Conservation (phyloP, 1,139 yeast genomes). For the Pichia sp. region DNA sequence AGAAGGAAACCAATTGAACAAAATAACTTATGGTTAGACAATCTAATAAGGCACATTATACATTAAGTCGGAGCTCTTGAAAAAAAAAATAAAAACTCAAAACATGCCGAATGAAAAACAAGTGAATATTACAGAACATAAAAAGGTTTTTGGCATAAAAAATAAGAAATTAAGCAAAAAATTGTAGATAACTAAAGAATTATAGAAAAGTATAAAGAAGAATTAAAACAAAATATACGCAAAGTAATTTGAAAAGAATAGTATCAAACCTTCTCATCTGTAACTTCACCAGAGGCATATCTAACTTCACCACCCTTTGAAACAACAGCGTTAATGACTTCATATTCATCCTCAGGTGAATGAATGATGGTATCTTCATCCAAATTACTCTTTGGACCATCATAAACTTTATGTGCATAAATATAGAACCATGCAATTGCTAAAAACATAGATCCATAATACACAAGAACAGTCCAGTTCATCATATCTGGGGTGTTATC, state of each 20-base stretch:
- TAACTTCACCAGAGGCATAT: constrained; percentile 6
- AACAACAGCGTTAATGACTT: constrained; percentile 17
- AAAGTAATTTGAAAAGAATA: background rate
- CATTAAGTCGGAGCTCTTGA: no score
- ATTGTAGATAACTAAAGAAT: background rate
- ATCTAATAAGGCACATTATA: no score
- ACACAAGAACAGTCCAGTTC: constrained; percentile 71
- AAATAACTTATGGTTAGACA: no score
- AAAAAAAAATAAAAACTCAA: no score
- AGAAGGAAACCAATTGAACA: no score
- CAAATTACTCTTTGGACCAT: constrained; percentile 61
- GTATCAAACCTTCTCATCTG: constrained; percentile 4
- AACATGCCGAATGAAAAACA: no score
- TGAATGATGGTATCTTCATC: constrained; percentile 27
- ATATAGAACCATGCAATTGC: constrained; percentile 46
- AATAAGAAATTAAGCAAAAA: no score
- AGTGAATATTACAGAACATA: no score
- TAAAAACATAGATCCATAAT: constrained; percentile 55
- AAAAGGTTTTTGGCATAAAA: no score
- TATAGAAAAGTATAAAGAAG: background rate
- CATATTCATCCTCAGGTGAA: constrained; percentile 11
- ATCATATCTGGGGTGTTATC: constrained; percentile 40
- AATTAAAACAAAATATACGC: background rate
- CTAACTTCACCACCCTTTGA: constrained; percentile 16
- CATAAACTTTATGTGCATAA: constrained; percentile 59